Evolutionary conservation across 202 grass and related monocot species (phyloP).

Genomic region (Musa balbisiana): DNA sequence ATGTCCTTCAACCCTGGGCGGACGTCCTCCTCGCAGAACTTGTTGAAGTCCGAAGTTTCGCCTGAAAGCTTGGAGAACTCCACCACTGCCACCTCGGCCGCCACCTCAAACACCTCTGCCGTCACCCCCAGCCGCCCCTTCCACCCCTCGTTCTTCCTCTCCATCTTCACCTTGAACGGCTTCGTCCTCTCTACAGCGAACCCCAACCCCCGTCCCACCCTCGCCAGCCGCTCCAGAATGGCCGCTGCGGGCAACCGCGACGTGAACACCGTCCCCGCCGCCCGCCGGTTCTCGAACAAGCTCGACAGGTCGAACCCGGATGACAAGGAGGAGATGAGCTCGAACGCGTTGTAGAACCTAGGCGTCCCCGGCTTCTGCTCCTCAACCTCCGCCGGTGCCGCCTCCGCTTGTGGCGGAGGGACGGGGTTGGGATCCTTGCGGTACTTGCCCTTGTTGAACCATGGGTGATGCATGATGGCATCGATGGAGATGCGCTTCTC

Average conservation of each 20-base stretch:
- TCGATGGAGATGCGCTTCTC: conserved; percentile 61
- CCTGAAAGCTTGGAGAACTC: conserved; percentile 80
- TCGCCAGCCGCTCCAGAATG: conserved; percentile 48
- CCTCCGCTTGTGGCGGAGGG: conserved; percentile 20
- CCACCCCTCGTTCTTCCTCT: conserved; percentile 32
- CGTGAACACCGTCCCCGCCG: conserved; percentile 64
- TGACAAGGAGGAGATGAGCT: conserved; percentile 93
- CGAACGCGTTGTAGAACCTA: conserved; percentile 90
- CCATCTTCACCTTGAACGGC: conserved; percentile 48
- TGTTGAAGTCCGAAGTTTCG: conserved; percentile 66
- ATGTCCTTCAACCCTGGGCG: conserved; percentile 60
- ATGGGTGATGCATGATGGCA: conserved; percentile 56
- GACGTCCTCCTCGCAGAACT: conserved; percentile 68
- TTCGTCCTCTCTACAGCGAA: conserved; percentile 40
- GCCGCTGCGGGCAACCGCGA: conserved; percentile 38
- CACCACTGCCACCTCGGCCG: conserved; percentile 51
- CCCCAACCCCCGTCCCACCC: conserved; percentile 35
- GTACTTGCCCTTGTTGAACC: conserved; percentile 64
- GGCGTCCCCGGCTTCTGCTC: conserved; percentile 23
- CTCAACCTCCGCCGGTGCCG: not conserved
- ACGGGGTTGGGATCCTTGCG: conserved; percentile 16
- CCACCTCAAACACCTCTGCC: conserved; percentile 79
- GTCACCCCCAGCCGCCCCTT: conserved; percentile 47
- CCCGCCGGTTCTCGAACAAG: conserved; percentile 58
- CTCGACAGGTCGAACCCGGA: conserved; percentile 88